phyloP scores from a whole-genome alignment of 1,284 basidiomycete genomes.

The Pisolithus thermaeus region DNA sequence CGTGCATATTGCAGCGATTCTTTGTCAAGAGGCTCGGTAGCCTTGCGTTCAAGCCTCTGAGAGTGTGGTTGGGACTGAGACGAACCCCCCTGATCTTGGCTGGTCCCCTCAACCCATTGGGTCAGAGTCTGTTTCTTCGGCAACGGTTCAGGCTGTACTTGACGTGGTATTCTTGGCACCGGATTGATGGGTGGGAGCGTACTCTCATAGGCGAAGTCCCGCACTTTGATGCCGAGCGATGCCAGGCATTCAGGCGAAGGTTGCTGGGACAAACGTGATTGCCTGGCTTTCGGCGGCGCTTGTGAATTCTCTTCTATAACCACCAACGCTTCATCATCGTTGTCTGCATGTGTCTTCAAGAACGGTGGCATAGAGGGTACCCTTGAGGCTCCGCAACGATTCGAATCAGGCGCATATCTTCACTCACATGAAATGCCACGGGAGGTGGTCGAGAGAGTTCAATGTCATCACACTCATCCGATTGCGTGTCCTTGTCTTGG shows the following conservation, averaged over 20 bases:
- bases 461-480: conserved; percentile 12
- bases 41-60: conserved; percentile 35
- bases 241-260: conserved; percentile 35
- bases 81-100: conserved; percentile 4
- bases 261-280: conserved; percentile 22
- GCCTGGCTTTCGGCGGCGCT: conserved; percentile 4
- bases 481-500: not conserved
- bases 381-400: conserved; percentile 25
- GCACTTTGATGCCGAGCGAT: conserved; percentile 54
- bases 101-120: conserved; percentile 25
- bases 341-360: conserved; percentile 17
- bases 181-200: conserved; percentile 52
- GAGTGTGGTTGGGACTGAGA: conserved; percentile 16
- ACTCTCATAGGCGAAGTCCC: conserved; percentile 68
- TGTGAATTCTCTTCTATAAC: conserved; percentile 15
- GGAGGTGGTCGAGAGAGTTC: conserved; percentile 12
- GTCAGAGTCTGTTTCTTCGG: conserved; percentile 34
- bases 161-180: conserved; percentile 36
- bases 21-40: conserved; percentile 45
- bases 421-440: conserved; percentile 13
- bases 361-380: conserved; percentile 11
- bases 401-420: conserved; percentile 22
- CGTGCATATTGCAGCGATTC: conserved; percentile 11
- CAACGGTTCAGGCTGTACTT: conserved; percentile 38
- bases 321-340: not conserved